These are phyloP conservation scores for Penicillium sp. DNA, from an alignment of 2,329 filamentous ascomycete species.

Conservation along the genomic window DNA sequence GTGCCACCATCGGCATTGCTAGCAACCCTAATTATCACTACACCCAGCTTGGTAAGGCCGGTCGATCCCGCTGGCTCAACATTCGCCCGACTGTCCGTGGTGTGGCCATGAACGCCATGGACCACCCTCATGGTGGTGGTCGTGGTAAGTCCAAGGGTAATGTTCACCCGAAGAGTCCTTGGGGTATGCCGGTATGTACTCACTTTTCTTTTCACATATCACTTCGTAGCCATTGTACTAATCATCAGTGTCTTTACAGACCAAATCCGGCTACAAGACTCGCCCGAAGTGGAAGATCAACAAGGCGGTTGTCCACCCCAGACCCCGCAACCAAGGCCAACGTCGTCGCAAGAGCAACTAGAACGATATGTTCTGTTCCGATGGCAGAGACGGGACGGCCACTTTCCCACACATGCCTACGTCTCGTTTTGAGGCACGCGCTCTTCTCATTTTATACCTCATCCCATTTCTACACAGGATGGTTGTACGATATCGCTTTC, in stretches of 20 bases:
- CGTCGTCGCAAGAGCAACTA: slow-evolving; percentile 63
- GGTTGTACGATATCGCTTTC: slow-evolving; percentile 23
- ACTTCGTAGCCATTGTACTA: slow-evolving; percentile 8
- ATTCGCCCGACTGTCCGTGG: slow-evolving; percentile 93
- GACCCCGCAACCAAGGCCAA: slow-evolving; percentile 87
- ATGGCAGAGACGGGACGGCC: background rate
- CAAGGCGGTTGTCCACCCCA: slow-evolving; percentile 80
- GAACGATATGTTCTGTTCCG: slow-evolving; percentile 1
- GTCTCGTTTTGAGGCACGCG: slow-evolving; percentile 1
- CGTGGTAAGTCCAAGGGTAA: slow-evolving; percentile 99
- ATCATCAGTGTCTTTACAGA: slow-evolving; percentile 32
- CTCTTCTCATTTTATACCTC: slow-evolving; percentile 20
- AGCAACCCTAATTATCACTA: slow-evolving; percentile 94
- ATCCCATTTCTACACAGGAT: slow-evolving; percentile 11
- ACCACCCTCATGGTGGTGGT: slow-evolving; percentile 98
- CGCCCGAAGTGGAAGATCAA: slow-evolving; percentile 83
- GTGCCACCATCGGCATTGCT: slow-evolving; percentile 87
- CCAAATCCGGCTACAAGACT: slow-evolving; percentile 73
- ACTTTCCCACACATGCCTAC: background rate
- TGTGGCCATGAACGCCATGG: slow-evolving; percentile 97
- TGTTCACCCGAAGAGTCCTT: slow-evolving; percentile 87
- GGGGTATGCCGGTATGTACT: slow-evolving; percentile 82
- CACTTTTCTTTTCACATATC: slow-evolving; percentile 5
- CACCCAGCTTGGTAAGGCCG: slow-evolving; percentile 87
- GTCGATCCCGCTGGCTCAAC: slow-evolving; percentile 86